Evolutionary conservation across 306 rosid species (phyloP).

Genomic region (Benincasa hispida): DNA sequence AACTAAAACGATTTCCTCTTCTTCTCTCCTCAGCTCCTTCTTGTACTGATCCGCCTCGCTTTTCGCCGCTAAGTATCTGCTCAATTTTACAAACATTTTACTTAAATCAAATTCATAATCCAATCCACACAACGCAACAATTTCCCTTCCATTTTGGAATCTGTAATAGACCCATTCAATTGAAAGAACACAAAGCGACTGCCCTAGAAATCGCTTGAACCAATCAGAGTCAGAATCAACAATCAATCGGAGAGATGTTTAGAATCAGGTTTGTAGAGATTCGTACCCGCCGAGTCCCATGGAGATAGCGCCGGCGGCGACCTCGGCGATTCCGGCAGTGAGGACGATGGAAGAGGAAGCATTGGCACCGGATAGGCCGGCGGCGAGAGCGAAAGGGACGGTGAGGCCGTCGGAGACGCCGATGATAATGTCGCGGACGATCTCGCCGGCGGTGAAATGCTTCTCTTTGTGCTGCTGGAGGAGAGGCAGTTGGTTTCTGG

Average conservation of each 20-base stretch:
- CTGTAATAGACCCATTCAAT: background rate
- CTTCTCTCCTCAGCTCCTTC: conserved; percentile 32
- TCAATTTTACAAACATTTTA: no score
- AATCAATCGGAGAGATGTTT: background rate
- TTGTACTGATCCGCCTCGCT: conserved; percentile 41
- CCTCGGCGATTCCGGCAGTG: conserved; percentile 64
- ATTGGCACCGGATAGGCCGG: conserved; percentile 61
- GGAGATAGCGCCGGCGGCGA: conserved; percentile 65
- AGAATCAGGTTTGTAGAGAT: background rate
- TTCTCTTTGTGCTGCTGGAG: conserved; percentile 39
- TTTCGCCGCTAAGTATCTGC: conserved; percentile 36
- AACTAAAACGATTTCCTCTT: conserved; percentile 27
- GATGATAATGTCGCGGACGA: conserved; percentile 56
- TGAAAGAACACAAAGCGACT: background rate
- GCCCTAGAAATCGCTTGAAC: background rate
- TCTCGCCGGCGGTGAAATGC: conserved; percentile 59
- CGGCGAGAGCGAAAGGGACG: conserved; percentile 63
- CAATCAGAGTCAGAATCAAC: background rate
- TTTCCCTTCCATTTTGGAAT: background rate
- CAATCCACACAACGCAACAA: background rate
- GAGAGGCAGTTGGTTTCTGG: conserved; percentile 16
- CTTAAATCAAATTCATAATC: background rate
- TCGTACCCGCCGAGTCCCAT: conserved; percentile 46
- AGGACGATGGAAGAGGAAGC: conserved; percentile 50
- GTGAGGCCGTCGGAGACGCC: conserved; percentile 74